Evolutionary conservation across 306 rosid species (phyloP).

Genomic region (Benincasa hispida): DNA sequence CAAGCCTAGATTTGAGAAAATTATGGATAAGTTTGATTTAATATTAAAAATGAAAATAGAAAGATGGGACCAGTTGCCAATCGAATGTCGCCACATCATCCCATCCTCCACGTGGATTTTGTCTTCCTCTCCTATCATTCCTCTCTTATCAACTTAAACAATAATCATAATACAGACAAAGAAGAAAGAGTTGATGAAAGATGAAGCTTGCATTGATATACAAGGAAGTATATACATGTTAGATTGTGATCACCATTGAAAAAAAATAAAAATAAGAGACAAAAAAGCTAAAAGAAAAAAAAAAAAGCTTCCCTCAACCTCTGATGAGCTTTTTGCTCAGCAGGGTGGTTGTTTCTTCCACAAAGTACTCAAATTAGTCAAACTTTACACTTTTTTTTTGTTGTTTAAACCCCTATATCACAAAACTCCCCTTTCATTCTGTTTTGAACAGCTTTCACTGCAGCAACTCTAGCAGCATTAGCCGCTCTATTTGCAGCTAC

Average conservation of each 20-base stretch:
- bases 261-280: no score
- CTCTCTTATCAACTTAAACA: not conserved
- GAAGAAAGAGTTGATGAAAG: not conserved
- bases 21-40: not conserved
- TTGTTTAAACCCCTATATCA: slow-evolving; percentile 30
- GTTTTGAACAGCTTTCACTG: slow-evolving; percentile 93
- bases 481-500: slow-evolving; percentile 82
- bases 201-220: not conserved
- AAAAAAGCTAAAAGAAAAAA: no score
- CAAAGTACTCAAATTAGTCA: slow-evolving; percentile 33
- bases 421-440: slow-evolving; percentile 88
- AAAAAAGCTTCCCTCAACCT: not conserved
- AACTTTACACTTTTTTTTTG: slow-evolving; percentile 40
- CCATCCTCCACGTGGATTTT: not conserved
- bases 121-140: not conserved
- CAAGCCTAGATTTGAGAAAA: not conserved
- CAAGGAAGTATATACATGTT: not conserved
- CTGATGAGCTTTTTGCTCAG: not conserved
- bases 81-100: not conserved
- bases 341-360: not conserved
- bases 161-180: not conserved
- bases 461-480: slow-evolving; percentile 95
- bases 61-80: not conserved
- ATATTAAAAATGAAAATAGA: not conserved
- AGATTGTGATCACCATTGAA: not conserved